Evolutionary conservation across 1,284 basidiomycete genomes (phyloP), one percentile per base, ranked within the genome.

Genomic region (Microbotryum scabiosae): DNA sequence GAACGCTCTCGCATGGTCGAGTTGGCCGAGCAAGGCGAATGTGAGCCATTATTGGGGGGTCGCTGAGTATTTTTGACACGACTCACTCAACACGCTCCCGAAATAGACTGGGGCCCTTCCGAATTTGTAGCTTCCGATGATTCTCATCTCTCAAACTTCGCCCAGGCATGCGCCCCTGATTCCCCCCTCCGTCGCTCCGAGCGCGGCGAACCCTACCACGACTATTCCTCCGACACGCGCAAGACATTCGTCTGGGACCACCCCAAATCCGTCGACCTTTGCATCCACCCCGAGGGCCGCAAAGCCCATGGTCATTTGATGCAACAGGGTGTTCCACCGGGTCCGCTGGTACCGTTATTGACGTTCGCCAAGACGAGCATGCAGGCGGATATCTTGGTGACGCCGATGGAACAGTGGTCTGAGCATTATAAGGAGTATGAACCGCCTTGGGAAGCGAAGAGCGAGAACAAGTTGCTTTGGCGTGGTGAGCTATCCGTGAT

Each of bases 351-450:
- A 10, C 72, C 72, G 5, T 54, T 73, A 25, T 72, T 73, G 49
- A 66, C 72, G 50, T 73, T 73, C 50, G 69, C 72, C 21, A 73
- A 72, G 55, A 73, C 69, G 47, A 58, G 49, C n/a, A 60, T 72
- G 30, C 71, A 77, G 65, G 75, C 76, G n/a, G 79, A 79, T 58
- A 77, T 80, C 53, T 72, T 78, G 7, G 73, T 76, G 55, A 77
- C 77, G 14, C 79, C 79, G 3, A 73, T 79, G 5, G 78, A 80
- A 55, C 78, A 79, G 64, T 79, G 78, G 67, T 63, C 63, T 36
- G 64, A 60, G 45, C 57, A 63, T 51, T 72, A 76, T 57, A 51
- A 50, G 3, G 74, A 75, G 0, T 68, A 69, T 51, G 78, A 80
- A 62, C 75, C 75, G 3, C 61, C 67, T 20, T 80, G 78, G 78